Conservation (phyloP, 2,329 filamentous ascomycete species). For the Cytospora paraplurivora region DNA sequence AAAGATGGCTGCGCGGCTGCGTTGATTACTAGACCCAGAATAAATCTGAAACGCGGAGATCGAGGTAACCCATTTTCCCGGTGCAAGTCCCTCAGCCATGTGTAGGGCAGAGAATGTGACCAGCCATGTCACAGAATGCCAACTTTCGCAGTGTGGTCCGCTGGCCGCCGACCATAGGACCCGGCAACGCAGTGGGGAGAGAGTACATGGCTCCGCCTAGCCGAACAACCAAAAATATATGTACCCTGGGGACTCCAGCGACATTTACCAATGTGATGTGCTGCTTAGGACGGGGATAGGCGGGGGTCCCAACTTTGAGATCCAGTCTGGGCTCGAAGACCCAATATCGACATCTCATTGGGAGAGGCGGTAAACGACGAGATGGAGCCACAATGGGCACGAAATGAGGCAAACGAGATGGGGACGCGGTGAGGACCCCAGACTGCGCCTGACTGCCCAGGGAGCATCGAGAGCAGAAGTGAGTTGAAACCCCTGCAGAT, state of each 20-base stretch:
- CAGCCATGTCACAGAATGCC: slow-evolving; percentile 18
- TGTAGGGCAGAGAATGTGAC: slow-evolving; percentile 25
- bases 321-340: slow-evolving; percentile 21
- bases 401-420: neutral
- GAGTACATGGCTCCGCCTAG: slow-evolving; percentile 19
- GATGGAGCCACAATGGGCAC: slow-evolving; percentile 19
- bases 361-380: slow-evolving; percentile 20
- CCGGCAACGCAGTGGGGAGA: slow-evolving; percentile 9
- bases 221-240: slow-evolving; percentile 11
- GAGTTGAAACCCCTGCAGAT: slow-evolving; percentile 19
- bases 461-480: slow-evolving; percentile 9
- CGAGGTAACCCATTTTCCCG: slow-evolving; percentile 23
- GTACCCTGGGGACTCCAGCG: slow-evolving; percentile 24
- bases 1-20: slow-evolving; percentile 28
- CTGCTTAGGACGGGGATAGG: slow-evolving; percentile 1
- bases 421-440: slow-evolving; percentile 21
- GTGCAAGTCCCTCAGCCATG: slow-evolving; percentile 22
- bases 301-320: neutral
- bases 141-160: slow-evolving; percentile 20
- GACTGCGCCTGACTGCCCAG: neutral
- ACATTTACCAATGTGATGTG: neutral
- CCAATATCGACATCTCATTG: slow-evolving; percentile 21
- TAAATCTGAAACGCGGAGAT: slow-evolving; percentile 27
- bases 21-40: slow-evolving; percentile 22
- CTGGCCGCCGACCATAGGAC: slow-evolving; percentile 23